Percentiles rank a stretch among this genome's conserved stretches.
Evolutionary conservation across 495 filamentous ascomycete genomes (phyloP).

Genomic region (Hypomontagnella submonticulosa): DNA sequence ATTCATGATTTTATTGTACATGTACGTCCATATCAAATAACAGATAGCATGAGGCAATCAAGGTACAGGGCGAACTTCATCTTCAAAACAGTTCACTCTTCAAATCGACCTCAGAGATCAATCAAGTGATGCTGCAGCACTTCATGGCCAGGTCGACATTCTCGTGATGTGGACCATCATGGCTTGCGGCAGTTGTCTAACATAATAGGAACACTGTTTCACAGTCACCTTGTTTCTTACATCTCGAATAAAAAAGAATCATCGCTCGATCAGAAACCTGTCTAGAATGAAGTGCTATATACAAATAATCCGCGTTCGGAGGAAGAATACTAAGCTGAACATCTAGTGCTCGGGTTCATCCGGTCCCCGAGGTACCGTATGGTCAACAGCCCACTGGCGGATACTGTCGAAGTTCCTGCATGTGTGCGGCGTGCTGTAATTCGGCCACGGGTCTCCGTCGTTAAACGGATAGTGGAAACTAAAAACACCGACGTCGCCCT

Average conservation of each 20-base stretch:
- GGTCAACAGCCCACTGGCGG: slow-evolving; percentile 61
- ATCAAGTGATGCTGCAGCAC: slow-evolving; percentile 19
- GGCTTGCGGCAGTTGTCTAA: slow-evolving; percentile 23
- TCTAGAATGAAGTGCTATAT: slow-evolving; percentile 7
- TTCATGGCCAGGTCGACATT: slow-evolving; percentile 4
- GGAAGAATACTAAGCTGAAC: slow-evolving; percentile 17
- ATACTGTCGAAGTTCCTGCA: slow-evolving; percentile 63
- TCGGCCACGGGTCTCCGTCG: slow-evolving; percentile 58
- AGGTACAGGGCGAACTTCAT: slow-evolving; percentile 16
- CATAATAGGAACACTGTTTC: background rate
- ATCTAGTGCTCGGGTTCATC: slow-evolving; percentile 46
- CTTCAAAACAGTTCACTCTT: slow-evolving; percentile 25
- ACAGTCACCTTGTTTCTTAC: too few relatives aligned
- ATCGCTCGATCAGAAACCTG: slow-evolving; percentile 14
- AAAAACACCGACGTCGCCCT: slow-evolving; percentile 61
- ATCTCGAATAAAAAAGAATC: too few relatives aligned
- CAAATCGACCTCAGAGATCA: slow-evolving; percentile 5
- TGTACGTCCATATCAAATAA: background rate
- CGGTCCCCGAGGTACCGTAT: slow-evolving; percentile 55
- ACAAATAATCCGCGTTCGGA: slow-evolving; percentile 6
- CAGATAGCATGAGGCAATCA: slow-evolving; percentile 1
- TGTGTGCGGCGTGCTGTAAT: slow-evolving; percentile 60
- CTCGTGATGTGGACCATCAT: slow-evolving; percentile 2
- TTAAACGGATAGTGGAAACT: slow-evolving; percentile 58
- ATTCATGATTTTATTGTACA: too few relatives aligned